phyloP scores from a whole-genome alignment of 192 early-diverging fungal genomes.

The Dispira simplex region DNA sequence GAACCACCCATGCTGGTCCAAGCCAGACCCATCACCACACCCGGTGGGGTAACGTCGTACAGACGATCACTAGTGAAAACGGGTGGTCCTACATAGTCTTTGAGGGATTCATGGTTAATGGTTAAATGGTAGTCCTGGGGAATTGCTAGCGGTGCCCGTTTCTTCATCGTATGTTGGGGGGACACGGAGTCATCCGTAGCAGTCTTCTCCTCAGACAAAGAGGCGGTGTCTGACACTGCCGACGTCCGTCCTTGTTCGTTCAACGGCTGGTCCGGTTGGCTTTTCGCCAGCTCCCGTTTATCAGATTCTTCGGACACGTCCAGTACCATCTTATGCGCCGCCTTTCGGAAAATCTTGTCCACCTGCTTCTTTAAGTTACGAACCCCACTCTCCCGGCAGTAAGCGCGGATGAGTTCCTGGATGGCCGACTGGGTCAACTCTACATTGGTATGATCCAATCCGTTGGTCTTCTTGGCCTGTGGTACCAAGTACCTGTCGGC shows the following conservation, averaged over 20 bases:
- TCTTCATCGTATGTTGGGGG: not conserved
- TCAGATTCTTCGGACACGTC: conserved; percentile 24
- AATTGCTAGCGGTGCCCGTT: conserved; percentile 28
- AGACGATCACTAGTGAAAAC: conserved; percentile 78
- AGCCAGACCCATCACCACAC: conserved; percentile 96
- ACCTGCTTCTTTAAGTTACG: conserved; percentile 97
- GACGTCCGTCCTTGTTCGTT: not conserved
- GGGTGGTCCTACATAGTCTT: conserved; percentile 87
- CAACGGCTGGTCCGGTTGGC: not conserved
- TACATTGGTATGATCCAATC: conserved; percentile 60
- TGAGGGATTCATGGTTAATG: conserved; percentile 56
- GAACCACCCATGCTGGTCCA: conserved; percentile 97
- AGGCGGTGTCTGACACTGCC: not conserved
- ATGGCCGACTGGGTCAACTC: conserved; percentile 58
- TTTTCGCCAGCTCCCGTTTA: not conserved
- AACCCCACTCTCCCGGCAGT: conserved; percentile 96
- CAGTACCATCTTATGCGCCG: conserved; percentile 74
- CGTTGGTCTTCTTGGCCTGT: conserved; percentile 61
- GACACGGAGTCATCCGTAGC: conserved; percentile 12
- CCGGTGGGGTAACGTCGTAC: conserved; percentile 79
- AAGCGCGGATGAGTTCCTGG: conserved; percentile 69
- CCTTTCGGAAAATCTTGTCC: conserved; percentile 97
- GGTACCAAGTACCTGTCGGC: conserved; percentile 86
- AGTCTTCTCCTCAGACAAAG: conserved; percentile 13
- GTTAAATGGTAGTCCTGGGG: conserved; percentile 38